Evolutionary conservation across 2,329 filamentous ascomycete species (phyloP).

Genomic region (Shiraia sp.): DNA sequence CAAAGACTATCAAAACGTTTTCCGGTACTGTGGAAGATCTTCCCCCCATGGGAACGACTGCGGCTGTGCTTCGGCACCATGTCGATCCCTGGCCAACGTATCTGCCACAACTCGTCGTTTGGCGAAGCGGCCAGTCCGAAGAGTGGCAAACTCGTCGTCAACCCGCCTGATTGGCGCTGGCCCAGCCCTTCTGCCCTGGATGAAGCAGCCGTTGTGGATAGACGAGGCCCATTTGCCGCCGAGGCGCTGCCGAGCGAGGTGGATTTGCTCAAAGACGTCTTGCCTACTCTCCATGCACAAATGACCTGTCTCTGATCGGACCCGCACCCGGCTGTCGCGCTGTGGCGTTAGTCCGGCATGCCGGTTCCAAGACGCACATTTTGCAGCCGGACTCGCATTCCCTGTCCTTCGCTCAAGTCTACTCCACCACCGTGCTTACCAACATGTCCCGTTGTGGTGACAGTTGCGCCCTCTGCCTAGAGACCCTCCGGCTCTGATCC

Average conservation of each 20-base stretch:
- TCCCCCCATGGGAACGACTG: slow-evolving; percentile 13
- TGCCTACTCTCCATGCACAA: slow-evolving; percentile 17
- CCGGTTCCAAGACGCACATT: slow-evolving; percentile 16
- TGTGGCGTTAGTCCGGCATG: slow-evolving; percentile 22
- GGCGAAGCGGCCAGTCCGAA: slow-evolving; percentile 25
- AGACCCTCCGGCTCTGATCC: slow-evolving; percentile 9
- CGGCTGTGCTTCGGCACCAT: slow-evolving; percentile 24
- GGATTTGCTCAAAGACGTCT: neutral
- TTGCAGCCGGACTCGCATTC: slow-evolving; percentile 12
- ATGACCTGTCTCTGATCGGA: slow-evolving; percentile 10
- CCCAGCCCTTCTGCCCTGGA: slow-evolving; percentile 7
- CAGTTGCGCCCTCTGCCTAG: slow-evolving; percentile 2
- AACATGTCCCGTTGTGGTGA: slow-evolving; percentile 8
- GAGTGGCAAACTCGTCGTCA: slow-evolving; percentile 22
- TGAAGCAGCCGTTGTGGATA: slow-evolving; percentile 17
- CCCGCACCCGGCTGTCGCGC: slow-evolving; percentile 6
- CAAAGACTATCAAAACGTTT: neutral
- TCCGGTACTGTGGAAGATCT: slow-evolving; percentile 12
- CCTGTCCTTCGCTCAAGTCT: slow-evolving; percentile 7
- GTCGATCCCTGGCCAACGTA: slow-evolving; percentile 19
- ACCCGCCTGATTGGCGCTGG: slow-evolving; percentile 13
- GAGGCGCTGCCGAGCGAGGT: slow-evolving; percentile 13
- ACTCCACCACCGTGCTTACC: slow-evolving; percentile 13
- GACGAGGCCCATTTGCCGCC: slow-evolving; percentile 13
- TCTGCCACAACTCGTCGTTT: neutral